Percentiles rank a stretch among this genome's conserved stretches.
These are phyloP conservation scores for Adansonia madagascariensis DNA, from an alignment of 441 rosid species.

Conservation along the genomic window DNA sequence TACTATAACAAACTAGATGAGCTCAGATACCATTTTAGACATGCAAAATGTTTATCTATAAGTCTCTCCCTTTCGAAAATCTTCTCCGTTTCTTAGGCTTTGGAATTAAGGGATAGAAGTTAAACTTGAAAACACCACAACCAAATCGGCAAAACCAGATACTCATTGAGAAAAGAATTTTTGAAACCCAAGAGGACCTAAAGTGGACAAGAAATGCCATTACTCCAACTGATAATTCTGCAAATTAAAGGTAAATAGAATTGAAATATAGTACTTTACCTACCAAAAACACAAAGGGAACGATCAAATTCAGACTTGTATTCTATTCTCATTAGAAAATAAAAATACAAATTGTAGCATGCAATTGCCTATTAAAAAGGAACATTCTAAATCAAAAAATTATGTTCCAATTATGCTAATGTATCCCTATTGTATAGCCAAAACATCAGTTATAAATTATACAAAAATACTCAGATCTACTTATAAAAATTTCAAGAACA, in stretches of 20 bases:
- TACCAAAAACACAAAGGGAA: not conserved
- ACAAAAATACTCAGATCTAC: conserved; percentile 4
- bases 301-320: conserved; percentile 6
- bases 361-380: not conserved
- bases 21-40: not conserved
- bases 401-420: not conserved
- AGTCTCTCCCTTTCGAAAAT: not conserved
- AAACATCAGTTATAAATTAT: not conserved
- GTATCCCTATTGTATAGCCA: not conserved
- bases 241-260: not conserved
- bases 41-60: not conserved
- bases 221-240: not conserved
- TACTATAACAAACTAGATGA: conserved; percentile 12
- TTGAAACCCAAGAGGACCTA: not conserved
- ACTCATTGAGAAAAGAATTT: not conserved
- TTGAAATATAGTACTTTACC: not conserved
- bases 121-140: conserved; percentile 1
- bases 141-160: not conserved
- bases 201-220: conserved; percentile 5
- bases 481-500: not conserved
- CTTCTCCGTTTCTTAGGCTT: not conserved
- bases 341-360: not conserved
- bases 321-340: not conserved
- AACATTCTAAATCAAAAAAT: not conserved
- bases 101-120: conserved; percentile 7